Base-by-base conservation (phyloP, 257 asterid species). In the Petunia secreta region DNA sequence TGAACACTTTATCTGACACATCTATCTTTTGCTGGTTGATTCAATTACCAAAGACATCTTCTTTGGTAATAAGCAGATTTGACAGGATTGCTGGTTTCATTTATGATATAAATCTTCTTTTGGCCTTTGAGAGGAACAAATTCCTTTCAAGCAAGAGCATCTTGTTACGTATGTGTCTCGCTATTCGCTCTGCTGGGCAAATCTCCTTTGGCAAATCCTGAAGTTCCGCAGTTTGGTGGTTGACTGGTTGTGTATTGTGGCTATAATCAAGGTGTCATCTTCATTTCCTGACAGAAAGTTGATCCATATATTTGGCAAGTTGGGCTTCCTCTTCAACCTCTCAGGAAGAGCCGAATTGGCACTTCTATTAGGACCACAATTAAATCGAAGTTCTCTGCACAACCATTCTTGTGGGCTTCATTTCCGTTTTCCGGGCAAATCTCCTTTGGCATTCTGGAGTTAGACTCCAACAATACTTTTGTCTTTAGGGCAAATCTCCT, bases 401-500 rank as follows among this genome's bases (percentile, higher is more conserved):
- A 80, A 77, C 81, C 78, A 81, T 68, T 40, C 82, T 76, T 78
- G 85, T 67, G 81, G 77, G 77, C 75, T 75, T 57, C 75, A 25
- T 62, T 80, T 84, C 84, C 50, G 4, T 37, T 84, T 79, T 63
- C 60, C 75, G 88, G 92, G 92, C 93, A 87, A 90, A 89, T 88
- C 97, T 91, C 87, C 93, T 89, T 90, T 88, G 94, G 94, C 97
- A 89, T 59, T 80, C 79, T 63, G 86, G 90, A 88, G 96, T 91
- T 91, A 81, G 52, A 54, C 54, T 40, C 63, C 8, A 82, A 83
- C 88, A 80, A 83, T 75, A 34, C 58, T 75, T 55, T 75, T 83
- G 84, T 48, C 68, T 52, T 52, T 2, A 54, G 92, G 96, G 97
- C 97, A 92, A 91, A 91, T 90, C 97, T 90, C 93, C 98, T 93